These are phyloP conservation scores for Penicillium sp. DNA, from an alignment of 2,329 filamentous ascomycete species.

Conservation along the genomic window DNA sequence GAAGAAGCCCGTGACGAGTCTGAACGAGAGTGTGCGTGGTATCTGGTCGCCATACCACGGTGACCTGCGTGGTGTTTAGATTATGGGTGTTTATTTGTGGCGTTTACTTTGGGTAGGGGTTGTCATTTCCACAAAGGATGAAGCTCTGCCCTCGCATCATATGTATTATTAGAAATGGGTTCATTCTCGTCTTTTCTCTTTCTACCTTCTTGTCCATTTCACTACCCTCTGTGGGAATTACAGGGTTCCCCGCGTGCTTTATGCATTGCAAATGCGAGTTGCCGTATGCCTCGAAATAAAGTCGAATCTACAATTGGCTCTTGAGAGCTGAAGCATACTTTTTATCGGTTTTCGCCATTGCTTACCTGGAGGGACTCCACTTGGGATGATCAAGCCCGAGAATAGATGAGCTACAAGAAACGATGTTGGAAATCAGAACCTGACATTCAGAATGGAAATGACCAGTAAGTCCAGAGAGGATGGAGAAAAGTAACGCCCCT, in stretches of 20 bases:
- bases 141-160: slow-evolving; percentile 27
- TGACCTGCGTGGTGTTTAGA: slow-evolving; percentile 57
- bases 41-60: slow-evolving; percentile 70
- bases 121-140: slow-evolving; percentile 14
- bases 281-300: slow-evolving; percentile 11
- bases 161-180: slow-evolving; percentile 40
- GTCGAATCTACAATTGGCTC: slow-evolving; percentile 1
- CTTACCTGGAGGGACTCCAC: no score
- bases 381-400: neutral
- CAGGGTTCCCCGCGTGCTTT: slow-evolving; percentile 20
- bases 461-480: neutral
- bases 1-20: slow-evolving; percentile 65
- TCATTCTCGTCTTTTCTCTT: slow-evolving; percentile 23
- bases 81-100: slow-evolving; percentile 17
- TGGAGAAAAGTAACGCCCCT: slow-evolving; percentile 21
- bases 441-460: neutral
- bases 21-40: slow-evolving; percentile 69
- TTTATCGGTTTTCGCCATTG: neutral
- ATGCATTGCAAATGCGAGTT: slow-evolving; percentile 36
- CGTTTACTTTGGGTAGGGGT: slow-evolving; percentile 19
- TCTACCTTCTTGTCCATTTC: slow-evolving; percentile 24
- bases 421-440: neutral
- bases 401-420: neutral
- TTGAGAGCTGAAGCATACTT: neutral
- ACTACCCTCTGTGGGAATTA: slow-evolving; percentile 17